These are phyloP conservation scores for Epichloe coenophiala DNA, from an alignment of 2,329 filamentous ascomycete species.

Conservation along the genomic window DNA sequence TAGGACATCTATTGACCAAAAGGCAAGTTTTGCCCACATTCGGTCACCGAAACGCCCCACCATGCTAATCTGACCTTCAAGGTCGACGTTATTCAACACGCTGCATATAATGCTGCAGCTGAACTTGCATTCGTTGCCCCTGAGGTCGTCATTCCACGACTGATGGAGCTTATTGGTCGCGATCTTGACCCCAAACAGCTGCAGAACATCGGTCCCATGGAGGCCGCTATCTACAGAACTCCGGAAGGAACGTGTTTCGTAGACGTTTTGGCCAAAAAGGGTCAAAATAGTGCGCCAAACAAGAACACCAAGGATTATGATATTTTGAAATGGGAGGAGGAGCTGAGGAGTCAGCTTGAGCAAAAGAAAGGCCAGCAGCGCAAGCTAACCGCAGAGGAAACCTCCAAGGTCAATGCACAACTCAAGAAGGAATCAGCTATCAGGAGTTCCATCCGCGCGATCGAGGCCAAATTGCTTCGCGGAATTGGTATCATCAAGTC, in stretches of 20 bases:
- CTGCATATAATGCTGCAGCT: slow-evolving; percentile 73
- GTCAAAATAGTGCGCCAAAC: slow-evolving; percentile 53
- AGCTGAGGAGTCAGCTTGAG: slow-evolving; percentile 75
- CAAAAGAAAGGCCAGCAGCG: slow-evolving; percentile 84
- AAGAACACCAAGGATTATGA: slow-evolving; percentile 95
- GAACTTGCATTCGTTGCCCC: slow-evolving; percentile 92
- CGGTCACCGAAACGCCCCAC: background rate
- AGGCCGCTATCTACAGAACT: slow-evolving; percentile 86
- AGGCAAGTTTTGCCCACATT: slow-evolving; percentile 26
- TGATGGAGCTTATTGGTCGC: slow-evolving; percentile 59
- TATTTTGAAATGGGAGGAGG: slow-evolving; percentile 92
- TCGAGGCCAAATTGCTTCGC: slow-evolving; percentile 60
- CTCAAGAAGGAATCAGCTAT: slow-evolving; percentile 76
- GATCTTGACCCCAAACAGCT: slow-evolving; percentile 64
- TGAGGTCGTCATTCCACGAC: slow-evolving; percentile 59
- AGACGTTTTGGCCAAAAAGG: slow-evolving; percentile 79
- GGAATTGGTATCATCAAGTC: slow-evolving; percentile 77
- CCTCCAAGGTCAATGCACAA: slow-evolving; percentile 80
- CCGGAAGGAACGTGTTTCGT: slow-evolving; percentile 80
- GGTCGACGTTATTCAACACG: slow-evolving; percentile 38
- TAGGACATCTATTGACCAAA: slow-evolving; percentile 33
- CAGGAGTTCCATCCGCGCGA: slow-evolving; percentile 52
- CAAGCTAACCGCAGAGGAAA: slow-evolving; percentile 83
- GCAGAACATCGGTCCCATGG: slow-evolving; percentile 63
- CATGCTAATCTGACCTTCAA: slow-evolving; percentile 8